Evolutionary conservation across 441 rosid genomes (phyloP), one percentile per base, ranked within the genome.

Genomic region (Erysimum cheiri): DNA sequence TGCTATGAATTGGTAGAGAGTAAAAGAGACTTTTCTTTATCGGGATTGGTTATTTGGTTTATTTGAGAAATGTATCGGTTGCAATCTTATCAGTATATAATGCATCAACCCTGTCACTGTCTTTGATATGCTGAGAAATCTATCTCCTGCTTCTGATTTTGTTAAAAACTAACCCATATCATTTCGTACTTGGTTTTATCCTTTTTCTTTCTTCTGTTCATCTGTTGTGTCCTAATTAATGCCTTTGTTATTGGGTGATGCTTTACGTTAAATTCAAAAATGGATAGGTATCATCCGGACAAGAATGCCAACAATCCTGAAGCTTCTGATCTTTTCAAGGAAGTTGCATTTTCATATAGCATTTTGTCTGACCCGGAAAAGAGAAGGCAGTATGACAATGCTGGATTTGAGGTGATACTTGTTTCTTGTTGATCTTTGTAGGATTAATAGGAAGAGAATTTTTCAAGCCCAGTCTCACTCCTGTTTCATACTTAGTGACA

Each of bases 291-390:
- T 78, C 99, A 95, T 84, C 98, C 97, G 11, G 98, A 90, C 78
- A 94, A 92, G 84, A 94, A 94, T 82, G 96, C 77, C 19, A 86
- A 74, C 84, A 91, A 94, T 74, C 97, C 97, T 10, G 98, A 92
- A 76, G 99, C 97, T 63, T 86, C 98, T 15, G 98, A 94, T 40
- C 87, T 77, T 66, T 94, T 92, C 78, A 92, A 92, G 82, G 99
- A 94, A 83, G 99, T 88, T 73, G 98, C 97, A 36, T 92, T 84
- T 83, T 94, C 98, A 2, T 94, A 94, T 78, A 88, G 92, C 78
- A 90, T 94, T 72, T 84, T 94, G 80, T 88, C 99, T 64, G 98
- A 92, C 60, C 98, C 98, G 46, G 98, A 94, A 78, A 94, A 94
- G 83, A 87, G 93, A 78, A 88, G 98, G 81, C 97, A 94, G 57